Percentiles rank a stretch among this genome's conserved stretches.
Evolutionary conservation across 306 rosid species (phyloP).

Genomic region (Begonia fuchsioides): DNA sequence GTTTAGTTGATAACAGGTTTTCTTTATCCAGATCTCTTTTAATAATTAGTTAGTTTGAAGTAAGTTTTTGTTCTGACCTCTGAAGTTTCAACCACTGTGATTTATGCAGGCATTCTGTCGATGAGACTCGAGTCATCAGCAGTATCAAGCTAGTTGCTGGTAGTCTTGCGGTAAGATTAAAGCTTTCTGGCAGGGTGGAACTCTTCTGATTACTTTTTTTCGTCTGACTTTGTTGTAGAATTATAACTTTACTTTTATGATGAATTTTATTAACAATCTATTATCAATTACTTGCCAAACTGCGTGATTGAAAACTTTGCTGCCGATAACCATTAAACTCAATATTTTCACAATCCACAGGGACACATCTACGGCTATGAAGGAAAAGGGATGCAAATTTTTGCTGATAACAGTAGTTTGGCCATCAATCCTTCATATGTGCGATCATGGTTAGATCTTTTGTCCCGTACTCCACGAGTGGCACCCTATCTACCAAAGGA

Average conservation of each 20-base stretch:
- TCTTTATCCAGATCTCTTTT: background rate
- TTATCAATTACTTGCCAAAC: no score
- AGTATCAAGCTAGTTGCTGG: slow-evolving; percentile 89
- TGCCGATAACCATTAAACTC: no score
- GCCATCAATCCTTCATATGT: slow-evolving; percentile 90
- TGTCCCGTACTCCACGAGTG: slow-evolving; percentile 84
- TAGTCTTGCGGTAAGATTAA: slow-evolving; percentile 75
- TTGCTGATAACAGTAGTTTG: slow-evolving; percentile 72
- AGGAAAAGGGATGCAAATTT: slow-evolving; percentile 60
- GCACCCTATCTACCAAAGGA: slow-evolving; percentile 85
- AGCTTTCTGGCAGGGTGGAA: background rate
- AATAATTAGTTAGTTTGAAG: no score
- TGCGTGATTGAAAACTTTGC: no score
- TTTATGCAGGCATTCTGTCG: slow-evolving; percentile 53
- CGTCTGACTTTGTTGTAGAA: no score
- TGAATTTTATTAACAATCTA: no score
- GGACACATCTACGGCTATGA: slow-evolving; percentile 80
- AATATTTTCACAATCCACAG: slow-evolving; percentile 42
- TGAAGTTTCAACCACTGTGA: background rate
- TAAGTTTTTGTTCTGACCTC: no score
- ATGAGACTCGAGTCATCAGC: slow-evolving; percentile 53
- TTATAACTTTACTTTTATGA: no score
- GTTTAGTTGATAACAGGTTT: slow-evolving; percentile 79
- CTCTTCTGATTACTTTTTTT: background rate
- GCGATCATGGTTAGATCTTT: slow-evolving; percentile 67